A percentile compares a stretch with the other conserved stretches of the same genome.
These are phyloP conservation scores for Pythium rhizo-oryzae DNA, from an alignment of 352 stramenopile genomes.

Conservation along the genomic window DNA sequence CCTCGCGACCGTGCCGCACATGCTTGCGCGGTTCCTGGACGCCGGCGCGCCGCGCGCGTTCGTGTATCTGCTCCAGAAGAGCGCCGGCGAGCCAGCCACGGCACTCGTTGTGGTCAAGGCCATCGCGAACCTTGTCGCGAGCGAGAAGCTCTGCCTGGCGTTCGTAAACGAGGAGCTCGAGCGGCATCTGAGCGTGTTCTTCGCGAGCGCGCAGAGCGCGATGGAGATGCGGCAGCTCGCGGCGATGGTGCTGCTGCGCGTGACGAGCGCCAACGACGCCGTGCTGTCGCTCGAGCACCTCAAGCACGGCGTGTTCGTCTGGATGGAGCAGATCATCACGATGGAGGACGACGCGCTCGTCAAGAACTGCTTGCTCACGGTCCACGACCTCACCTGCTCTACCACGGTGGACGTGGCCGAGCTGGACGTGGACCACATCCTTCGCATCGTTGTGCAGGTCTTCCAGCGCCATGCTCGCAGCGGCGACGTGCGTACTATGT, in stretches of 20 bases:
- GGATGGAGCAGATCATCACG: conserved; percentile 81
- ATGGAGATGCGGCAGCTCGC: conserved; percentile 64
- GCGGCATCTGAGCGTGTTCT: conserved; percentile 55
- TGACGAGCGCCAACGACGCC: conserved; percentile 73
- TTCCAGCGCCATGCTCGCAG: conserved; percentile 51
- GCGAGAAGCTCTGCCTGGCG: conserved; percentile 72
- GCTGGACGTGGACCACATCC: conserved; percentile 65
- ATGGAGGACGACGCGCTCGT: conserved; percentile 77
- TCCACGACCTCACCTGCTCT: conserved; percentile 71
- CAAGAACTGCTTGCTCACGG: conserved; percentile 77
- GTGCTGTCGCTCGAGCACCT: conserved; percentile 66
- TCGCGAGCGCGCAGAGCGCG: conserved; percentile 44
- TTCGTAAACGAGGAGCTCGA: conserved; percentile 78
- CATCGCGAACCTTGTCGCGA: conserved; percentile 77
- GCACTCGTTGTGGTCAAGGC: conserved; percentile 66
- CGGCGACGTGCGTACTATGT: conserved; percentile 65
- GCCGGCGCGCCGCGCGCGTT: conserved; percentile 64
- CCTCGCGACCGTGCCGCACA: conserved; percentile 57
- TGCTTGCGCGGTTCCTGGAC: conserved; percentile 70
- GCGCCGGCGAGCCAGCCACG: conserved; percentile 36
- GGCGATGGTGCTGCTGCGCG: conserved; percentile 70
- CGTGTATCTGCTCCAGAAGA: conserved; percentile 57
- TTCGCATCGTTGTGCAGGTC: conserved; percentile 70
- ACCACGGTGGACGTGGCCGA: conserved; percentile 52
- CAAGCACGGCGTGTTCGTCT: conserved; percentile 63